Evolutionary conservation across 1,284 basidiomycete species (phyloP).

Genomic region (Cutaneotrichosporon spelunceum): DNA sequence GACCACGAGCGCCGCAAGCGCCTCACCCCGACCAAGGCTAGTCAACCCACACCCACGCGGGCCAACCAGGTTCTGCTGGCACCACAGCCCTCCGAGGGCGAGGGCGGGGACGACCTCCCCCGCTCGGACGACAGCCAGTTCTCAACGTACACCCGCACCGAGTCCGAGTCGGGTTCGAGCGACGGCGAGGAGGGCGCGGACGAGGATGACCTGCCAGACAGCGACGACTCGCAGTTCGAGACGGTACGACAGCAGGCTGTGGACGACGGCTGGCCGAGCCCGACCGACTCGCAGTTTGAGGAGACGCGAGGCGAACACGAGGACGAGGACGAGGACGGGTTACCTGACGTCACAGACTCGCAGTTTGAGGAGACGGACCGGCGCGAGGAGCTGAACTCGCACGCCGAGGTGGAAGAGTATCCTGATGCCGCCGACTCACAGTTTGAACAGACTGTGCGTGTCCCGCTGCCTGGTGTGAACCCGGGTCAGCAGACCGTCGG

Average conservation of each 20-base stretch:
- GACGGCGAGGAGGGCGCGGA: background rate
- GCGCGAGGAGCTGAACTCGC: background rate
- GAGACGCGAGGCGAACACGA: background rate
- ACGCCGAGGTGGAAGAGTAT: background rate
- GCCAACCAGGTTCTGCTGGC: too few species aligned
- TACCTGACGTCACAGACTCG: background rate
- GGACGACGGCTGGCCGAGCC: background rate
- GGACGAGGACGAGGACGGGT: background rate
- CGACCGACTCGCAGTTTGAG: background rate
- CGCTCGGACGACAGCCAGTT: background rate
- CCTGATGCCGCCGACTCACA: background rate
- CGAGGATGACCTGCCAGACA: background rate
- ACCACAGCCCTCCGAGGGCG: background rate
- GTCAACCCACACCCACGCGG: background rate
- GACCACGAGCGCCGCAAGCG: background rate
- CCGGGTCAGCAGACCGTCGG: too few species aligned
- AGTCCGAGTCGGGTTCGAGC: background rate
- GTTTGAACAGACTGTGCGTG: background rate
- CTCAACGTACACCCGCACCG: background rate
- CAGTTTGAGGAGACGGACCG: background rate
- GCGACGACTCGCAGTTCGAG: conserved; percentile 9
- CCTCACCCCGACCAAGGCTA: background rate
- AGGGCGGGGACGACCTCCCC: background rate
- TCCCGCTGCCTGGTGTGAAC: too few species aligned
- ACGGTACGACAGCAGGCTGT: background rate